Conservation (phyloP, 306 rosid genomes). For the Malus sylvestris region DNA sequence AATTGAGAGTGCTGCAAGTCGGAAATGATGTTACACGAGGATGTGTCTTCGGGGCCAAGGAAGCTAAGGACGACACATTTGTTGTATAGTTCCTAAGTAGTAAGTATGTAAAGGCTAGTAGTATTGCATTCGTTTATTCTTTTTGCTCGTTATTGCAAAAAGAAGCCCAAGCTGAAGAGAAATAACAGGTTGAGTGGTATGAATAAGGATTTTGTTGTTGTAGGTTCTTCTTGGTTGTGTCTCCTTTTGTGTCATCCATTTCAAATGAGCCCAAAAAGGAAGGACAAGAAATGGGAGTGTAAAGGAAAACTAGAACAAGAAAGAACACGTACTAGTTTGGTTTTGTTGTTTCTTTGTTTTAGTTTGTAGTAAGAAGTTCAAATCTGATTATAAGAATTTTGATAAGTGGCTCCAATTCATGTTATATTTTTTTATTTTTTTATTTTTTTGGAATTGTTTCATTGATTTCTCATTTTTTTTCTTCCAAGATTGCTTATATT, state of each 20-base stretch:
- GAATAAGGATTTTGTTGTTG: neutral
- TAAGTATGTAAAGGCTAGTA: constrained; percentile 3
- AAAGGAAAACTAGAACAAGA: constrained; percentile 25
- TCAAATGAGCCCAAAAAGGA: constrained; percentile 33
- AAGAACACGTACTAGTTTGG: constrained; percentile 14
- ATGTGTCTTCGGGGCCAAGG: no score
- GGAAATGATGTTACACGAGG: neutral
- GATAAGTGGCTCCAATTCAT: neutral
- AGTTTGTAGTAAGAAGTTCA: neutral
- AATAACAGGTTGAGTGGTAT: no score
- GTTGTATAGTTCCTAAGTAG: constrained; percentile 18
- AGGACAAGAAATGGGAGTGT: neutral
- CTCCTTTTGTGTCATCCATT: constrained; percentile 71
- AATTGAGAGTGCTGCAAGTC: neutral
- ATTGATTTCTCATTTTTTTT: no score
- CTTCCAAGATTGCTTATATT: no score
- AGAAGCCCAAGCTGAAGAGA: no score
- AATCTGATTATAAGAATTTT: constrained; percentile 12
- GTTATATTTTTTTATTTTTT: no score
- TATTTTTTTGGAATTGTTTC: no score
- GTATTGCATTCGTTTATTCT: constrained; percentile 14
- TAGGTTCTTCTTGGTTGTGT: constrained; percentile 44
- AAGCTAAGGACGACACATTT: neutral
- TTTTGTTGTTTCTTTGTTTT: neutral
- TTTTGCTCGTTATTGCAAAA: neutral